Conservation (phyloP, 306 rosid genomes). For the Coriaria nepalensis region DNA sequence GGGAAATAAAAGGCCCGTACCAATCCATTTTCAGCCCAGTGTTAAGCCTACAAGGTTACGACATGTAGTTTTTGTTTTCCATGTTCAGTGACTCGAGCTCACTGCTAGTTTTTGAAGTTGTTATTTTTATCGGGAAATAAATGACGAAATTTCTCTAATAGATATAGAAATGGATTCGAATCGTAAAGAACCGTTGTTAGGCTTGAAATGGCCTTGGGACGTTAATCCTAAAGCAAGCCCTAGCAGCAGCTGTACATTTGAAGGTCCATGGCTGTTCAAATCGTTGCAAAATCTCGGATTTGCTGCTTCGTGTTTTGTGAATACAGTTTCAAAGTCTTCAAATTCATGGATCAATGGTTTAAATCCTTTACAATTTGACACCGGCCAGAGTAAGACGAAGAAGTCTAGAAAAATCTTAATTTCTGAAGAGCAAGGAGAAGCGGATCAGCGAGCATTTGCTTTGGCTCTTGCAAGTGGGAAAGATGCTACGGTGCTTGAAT, state of each 20-base stretch:
- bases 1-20: no score
- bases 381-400: conserved; percentile 16
- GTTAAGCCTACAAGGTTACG: no score
- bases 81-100: no score
- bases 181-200: conserved; percentile 31
- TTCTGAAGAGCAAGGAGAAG: conserved; percentile 53
- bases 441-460: conserved; percentile 74
- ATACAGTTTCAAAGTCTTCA: conserved; percentile 31
- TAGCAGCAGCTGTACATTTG: conserved; percentile 36
- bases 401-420: conserved; percentile 15
- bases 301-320: conserved; percentile 30
- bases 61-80: no score
- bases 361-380: conserved; percentile 21
- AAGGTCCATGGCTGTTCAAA: conserved; percentile 66
- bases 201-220: conserved; percentile 83
- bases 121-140: no score
- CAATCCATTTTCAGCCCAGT: no score
- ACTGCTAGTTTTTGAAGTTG: no score
- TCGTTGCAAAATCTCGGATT: conserved; percentile 56
- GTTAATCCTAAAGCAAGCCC: conserved; percentile 19
- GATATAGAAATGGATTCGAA: conserved; percentile 26
- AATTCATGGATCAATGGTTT: conserved; percentile 11
- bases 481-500: conserved; percentile 66
- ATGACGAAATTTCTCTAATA: no score
- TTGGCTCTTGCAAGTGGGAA: conserved; percentile 59